phyloP scores from a whole-genome alignment of 441 rosid species.

The Adansonia gregorii region DNA sequence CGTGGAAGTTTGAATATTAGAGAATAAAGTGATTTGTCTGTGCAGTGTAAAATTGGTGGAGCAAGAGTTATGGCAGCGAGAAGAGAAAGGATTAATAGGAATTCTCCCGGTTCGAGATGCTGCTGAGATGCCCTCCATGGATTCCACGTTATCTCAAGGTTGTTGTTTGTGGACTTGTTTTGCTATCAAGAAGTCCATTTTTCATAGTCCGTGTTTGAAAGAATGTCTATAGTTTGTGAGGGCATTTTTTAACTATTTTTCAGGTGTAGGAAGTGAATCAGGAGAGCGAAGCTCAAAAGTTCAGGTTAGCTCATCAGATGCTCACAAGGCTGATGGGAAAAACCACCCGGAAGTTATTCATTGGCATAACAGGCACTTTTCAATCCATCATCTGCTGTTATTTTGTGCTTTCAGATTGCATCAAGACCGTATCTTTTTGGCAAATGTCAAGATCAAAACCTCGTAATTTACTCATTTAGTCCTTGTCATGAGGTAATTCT shows the following conservation, averaged over 20 bases:
- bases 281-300: conserved; percentile 58
- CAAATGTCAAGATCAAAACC: background rate
- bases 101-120: conserved; percentile 94
- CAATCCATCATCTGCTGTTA: background rate
- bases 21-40: conserved; percentile 12
- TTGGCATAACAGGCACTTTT: conserved; percentile 78
- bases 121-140: conserved; percentile 56
- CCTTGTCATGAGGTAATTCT: background rate
- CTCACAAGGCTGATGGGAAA: conserved; percentile 77
- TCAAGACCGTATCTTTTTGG: background rate
- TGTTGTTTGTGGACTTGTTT: background rate
- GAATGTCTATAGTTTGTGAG: background rate
- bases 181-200: background rate
- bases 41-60: conserved; percentile 93
- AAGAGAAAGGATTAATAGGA: conserved; percentile 94
- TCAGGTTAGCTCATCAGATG: conserved; percentile 61
- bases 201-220: background rate
- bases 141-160: conserved; percentile 66
- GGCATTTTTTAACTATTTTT: conserved; percentile 8
- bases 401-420: background rate
- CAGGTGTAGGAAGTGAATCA: conserved; percentile 71
- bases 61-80: conserved; percentile 99
- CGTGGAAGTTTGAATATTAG: background rate
- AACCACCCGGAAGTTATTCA: conserved; percentile 74
- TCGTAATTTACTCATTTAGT: background rate